Evolutionary conservation across 495 filamentous ascomycete species (phyloP).

Genomic region (Podospora pseudopauciseta): DNA sequence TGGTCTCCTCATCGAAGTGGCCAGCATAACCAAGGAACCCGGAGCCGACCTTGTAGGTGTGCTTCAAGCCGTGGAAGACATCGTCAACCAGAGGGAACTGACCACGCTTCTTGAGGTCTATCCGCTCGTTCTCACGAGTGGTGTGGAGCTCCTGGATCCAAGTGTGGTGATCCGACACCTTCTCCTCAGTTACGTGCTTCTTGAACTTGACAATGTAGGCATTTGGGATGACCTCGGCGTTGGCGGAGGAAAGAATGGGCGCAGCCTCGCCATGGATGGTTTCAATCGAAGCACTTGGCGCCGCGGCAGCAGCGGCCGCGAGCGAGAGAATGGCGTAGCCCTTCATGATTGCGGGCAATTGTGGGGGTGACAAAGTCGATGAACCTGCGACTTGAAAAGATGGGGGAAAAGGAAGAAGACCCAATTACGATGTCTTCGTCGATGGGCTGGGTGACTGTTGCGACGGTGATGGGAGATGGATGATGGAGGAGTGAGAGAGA

Average conservation of each 20-base stretch:
- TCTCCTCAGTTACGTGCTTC: slow-evolving; percentile 71
- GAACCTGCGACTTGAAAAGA: slow-evolving; percentile 40
- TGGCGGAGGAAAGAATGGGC: slow-evolving; percentile 77
- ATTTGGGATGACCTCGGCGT: slow-evolving; percentile 72
- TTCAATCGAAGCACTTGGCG: slow-evolving; percentile 67
- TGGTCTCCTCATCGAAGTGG: slow-evolving; percentile 88
- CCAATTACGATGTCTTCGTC: slow-evolving; percentile 26
- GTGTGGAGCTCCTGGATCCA: slow-evolving; percentile 88
- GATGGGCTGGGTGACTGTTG: slow-evolving; percentile 24
- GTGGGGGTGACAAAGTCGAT: slow-evolving; percentile 35
- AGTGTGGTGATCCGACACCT: slow-evolving; percentile 71
- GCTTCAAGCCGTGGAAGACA: slow-evolving; percentile 81
- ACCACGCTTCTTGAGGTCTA: slow-evolving; percentile 86
- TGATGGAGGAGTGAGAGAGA: slow-evolving; percentile 39
- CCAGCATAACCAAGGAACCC: slow-evolving; percentile 87
- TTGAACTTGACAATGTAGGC: slow-evolving; percentile 99
- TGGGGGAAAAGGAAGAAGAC: slow-evolving; percentile 26
- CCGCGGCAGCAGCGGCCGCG: slow-evolving; percentile 65
- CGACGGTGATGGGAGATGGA: slow-evolving; percentile 31
- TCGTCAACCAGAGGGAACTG: slow-evolving; percentile 68
- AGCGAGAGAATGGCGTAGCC: slow-evolving; percentile 63
- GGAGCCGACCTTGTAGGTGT: slow-evolving; percentile 88
- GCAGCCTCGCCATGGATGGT: slow-evolving; percentile 84
- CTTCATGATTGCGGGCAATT: slow-evolving; percentile 59
- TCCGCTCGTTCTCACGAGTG: slow-evolving; percentile 54